Conservation (phyloP, 2,329 filamentous ascomycete species). For the Tolypocladium ophioglossoides region DNA sequence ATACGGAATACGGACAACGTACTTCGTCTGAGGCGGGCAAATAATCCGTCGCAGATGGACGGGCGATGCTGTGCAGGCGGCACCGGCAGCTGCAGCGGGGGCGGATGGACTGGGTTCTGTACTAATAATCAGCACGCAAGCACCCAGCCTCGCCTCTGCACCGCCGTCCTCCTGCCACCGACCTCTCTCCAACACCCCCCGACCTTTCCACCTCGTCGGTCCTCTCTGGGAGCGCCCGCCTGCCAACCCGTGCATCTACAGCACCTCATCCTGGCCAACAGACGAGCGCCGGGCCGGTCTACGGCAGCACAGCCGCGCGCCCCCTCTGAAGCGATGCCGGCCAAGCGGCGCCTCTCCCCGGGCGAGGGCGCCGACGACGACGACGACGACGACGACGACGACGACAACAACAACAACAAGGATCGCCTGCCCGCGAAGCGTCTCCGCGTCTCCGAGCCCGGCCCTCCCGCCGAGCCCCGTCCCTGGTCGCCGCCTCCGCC, state of each 20-base stretch:
- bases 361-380: background rate
- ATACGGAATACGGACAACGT: no score
- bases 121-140: no score
- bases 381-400: background rate
- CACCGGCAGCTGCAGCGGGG: no score
- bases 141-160: background rate
- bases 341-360: conserved; percentile 13
- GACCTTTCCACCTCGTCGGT: background rate
- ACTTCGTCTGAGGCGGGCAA: no score
- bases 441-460: conserved; percentile 4
- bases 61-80: no score
- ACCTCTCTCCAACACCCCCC: background rate
- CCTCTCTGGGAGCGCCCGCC: background rate
- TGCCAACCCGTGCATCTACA: no score
- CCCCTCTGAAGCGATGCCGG: conserved; percentile 9
- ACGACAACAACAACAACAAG: background rate
- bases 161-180: background rate
- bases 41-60: no score
- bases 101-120: no score
- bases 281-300: background rate
- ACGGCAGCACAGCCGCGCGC: background rate
- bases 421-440: conserved; percentile 11
- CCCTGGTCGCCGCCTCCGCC: conserved; percentile 1
- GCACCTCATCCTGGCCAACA: background rate
- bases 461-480: background rate